phyloP scores from a whole-genome alignment of 2,329 filamentous ascomycete species.

The Madurella fahalii region DNA sequence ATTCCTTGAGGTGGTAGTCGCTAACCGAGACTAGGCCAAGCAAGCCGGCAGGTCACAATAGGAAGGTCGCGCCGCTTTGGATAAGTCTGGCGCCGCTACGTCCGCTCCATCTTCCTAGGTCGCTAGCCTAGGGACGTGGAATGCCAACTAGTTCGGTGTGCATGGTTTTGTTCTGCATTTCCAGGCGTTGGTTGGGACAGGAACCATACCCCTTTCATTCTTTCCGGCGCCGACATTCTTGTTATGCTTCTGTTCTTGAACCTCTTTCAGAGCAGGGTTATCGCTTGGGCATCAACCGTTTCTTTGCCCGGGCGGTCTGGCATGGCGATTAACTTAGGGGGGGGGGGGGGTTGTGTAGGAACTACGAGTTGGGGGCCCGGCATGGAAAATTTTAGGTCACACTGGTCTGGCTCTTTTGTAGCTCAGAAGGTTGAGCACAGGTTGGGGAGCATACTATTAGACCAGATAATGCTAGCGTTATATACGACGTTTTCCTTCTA shows the following conservation, averaged over 20 bases:
- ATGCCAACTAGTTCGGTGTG: neutral
- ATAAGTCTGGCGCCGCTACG: neutral
- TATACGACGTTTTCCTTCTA: too few relatives aligned
- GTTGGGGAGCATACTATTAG: too few relatives aligned
- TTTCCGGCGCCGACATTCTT: neutral
- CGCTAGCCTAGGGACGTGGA: neutral
- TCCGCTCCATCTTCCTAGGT: too few relatives aligned
- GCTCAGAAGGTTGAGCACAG: too few relatives aligned
- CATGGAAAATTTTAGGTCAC: too few relatives aligned
- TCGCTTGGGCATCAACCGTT: neutral
- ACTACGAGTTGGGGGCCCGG: too few relatives aligned
- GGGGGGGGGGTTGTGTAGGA: too few relatives aligned
- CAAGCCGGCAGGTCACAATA: conserved; percentile 48
- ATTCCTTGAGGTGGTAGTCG: neutral
- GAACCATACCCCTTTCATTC: conserved; percentile 8
- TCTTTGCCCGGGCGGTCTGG: too few relatives aligned
- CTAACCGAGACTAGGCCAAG: conserved; percentile 39
- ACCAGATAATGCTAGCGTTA: too few relatives aligned
- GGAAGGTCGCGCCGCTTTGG: conserved; percentile 16
- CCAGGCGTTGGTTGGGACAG: conserved; percentile 10
- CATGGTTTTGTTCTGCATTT: conserved; percentile 10
- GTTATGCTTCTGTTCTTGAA: neutral
- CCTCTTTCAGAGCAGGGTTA: neutral
- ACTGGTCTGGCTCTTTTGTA: too few relatives aligned
- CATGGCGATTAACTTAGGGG: too few relatives aligned